Conservation (phyloP, 1,284 basidiomycete genomes). For the Heliocybe sulcata region DNA sequence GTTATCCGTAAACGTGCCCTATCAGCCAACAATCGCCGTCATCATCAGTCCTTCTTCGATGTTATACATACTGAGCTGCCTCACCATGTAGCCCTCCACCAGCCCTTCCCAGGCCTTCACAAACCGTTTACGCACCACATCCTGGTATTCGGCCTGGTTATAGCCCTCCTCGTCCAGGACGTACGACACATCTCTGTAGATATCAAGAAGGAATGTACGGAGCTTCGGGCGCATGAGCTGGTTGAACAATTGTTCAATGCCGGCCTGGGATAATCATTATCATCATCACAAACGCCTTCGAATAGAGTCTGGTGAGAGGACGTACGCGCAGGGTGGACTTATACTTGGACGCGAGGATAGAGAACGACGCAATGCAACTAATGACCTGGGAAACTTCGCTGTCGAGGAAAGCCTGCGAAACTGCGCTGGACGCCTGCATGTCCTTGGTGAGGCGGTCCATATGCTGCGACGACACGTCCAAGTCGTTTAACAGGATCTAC, state of each 20-base stretch:
- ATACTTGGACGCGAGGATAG: conserved; percentile 54
- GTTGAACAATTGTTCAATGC: conserved; percentile 92
- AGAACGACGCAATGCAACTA: conserved; percentile 40
- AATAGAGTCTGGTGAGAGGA: conserved; percentile 10
- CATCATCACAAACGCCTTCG: conserved; percentile 8
- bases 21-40: conserved; percentile 1
- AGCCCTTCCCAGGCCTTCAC: conserved; percentile 80
- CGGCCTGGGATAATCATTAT: conserved; percentile 40
- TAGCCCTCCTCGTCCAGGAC: conserved; percentile 86
- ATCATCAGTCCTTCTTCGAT: neutral
- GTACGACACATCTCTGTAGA: conserved; percentile 88
- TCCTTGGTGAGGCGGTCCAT: conserved; percentile 78
- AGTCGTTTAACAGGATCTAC: conserved; percentile 83
- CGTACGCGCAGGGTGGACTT: conserved; percentile 65
- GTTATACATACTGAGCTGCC: conserved; percentile 8
- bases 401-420: conserved; percentile 67
- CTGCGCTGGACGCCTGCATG: conserved; percentile 43
- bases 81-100: conserved; percentile 80
- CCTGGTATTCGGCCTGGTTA: conserved; percentile 76
- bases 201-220: conserved; percentile 76
- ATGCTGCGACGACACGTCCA: conserved; percentile 83
- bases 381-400: conserved; percentile 46
- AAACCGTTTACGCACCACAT: conserved; percentile 85
- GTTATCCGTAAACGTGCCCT: conserved; percentile 81
- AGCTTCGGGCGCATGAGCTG: conserved; percentile 84